Conservation (phyloP, 306 rosid genomes). For the Castanopsis chinensis region DNA sequence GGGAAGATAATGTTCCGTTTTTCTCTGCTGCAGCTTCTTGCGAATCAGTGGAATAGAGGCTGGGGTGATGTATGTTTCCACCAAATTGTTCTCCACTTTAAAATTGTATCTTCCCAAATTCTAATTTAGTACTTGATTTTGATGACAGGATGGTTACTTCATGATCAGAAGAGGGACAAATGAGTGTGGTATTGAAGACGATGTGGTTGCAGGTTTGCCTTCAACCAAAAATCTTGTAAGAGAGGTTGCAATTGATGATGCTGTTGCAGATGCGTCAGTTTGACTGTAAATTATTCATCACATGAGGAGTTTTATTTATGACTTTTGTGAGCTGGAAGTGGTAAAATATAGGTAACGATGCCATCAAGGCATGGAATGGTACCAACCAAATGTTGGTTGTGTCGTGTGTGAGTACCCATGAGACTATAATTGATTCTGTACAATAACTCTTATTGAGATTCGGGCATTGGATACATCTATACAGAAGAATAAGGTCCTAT, state of each 20-base stretch:
- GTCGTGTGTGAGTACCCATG: conserved; percentile 11
- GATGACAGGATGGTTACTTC: conserved; percentile 92
- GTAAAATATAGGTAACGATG: neutral
- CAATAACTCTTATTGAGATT: neutral
- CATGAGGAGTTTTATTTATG: neutral
- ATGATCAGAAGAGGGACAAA: conserved; percentile 83
- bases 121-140: neutral
- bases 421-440: conserved; percentile 7
- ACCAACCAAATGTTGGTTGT: conserved; percentile 5
- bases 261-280: conserved; percentile 38
- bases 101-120: neutral
- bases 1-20: conserved; percentile 27
- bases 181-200: conserved; percentile 87
- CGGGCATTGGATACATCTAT: neutral
- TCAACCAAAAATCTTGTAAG: conserved; percentile 53
- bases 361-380: neutral
- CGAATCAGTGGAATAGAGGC: conserved; percentile 90
- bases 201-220: conserved; percentile 83
- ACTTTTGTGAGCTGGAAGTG: neutral
- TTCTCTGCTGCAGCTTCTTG: conserved; percentile 72
- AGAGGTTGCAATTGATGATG: conserved; percentile 42
- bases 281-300: conserved; percentile 19
- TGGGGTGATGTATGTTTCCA: conserved; percentile 89
- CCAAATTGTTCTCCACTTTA: conserved; percentile 17
- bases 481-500: neutral